Evolutionary conservation across 208 protist species (phyloP), one percentile per base, ranked within the genome.

Genomic region (Trypanosoma caninum): DNA sequence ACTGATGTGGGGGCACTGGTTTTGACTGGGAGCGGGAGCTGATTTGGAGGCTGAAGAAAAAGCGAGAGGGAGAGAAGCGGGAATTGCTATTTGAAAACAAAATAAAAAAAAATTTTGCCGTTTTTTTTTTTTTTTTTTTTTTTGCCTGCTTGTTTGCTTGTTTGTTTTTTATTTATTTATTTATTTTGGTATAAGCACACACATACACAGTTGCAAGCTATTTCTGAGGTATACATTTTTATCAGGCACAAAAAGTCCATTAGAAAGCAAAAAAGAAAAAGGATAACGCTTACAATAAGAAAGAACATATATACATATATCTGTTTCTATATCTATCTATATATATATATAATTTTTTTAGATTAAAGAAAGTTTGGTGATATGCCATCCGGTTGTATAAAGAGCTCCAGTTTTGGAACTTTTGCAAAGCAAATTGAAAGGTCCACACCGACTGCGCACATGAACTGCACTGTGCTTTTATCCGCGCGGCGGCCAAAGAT

Each of bases 1-100:
- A 2, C 61, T 84, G 31, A 95, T 95, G 89, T 95, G 89, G 89
- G 89, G 89, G 13, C 78, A 87, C 59, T 93, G 85, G 85, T 95
- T 92, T 59, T 95, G 81, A 62, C 6, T n/a, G 41, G 1, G 35
- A 51, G 22, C n/a, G 42, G 20, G 38, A 44, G 13, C 14, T 11
- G 16, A 44, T 44, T 16, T 44, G 5, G 20, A 18, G 38, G 3
- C 2, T 11, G 13, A 44, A 2, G 6, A 44, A 3, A 4, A n/a
- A n/a, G 41, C 8, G 41, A 23, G 41, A 8, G 14, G 8, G 41
- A 47, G 41, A 47, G 20, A n/a, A 20, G 41, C 13, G 20, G 41
- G 8, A 20, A 47, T 8, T 7, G 6, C 9, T 33, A 23, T 33
- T 9, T 3, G 22, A 7, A 31, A 51, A 16, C 23, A 31, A 31